Evolutionary conservation across 2,329 filamentous ascomycete species (phyloP).

Genomic region (Epichloe brachyelytri): DNA sequence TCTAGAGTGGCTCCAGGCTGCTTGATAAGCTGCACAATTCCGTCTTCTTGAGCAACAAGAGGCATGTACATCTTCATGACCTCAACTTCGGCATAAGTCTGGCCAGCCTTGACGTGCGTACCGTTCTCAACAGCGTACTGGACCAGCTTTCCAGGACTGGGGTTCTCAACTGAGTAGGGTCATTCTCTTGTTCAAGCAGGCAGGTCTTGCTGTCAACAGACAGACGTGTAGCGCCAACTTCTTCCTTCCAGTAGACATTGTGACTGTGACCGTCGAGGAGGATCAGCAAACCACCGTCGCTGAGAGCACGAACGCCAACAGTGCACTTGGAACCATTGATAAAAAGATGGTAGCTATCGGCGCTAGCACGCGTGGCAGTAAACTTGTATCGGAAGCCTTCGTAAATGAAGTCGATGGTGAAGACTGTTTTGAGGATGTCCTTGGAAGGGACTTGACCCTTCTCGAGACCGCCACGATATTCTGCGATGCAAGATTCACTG

Average conservation of each 20-base stretch:
- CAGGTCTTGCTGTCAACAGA: constrained; percentile 98
- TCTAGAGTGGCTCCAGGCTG: constrained; percentile 96
- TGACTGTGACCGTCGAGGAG: constrained; percentile 86
- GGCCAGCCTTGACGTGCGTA: constrained; percentile 79
- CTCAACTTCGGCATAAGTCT: constrained; percentile 92
- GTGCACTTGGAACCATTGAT: constrained; percentile 97
- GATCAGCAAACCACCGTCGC: constrained; percentile 85
- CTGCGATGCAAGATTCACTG: constrained; percentile 77
- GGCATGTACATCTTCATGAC: constrained; percentile 99
- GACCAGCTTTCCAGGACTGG: constrained; percentile 93
- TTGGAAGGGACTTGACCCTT: constrained; percentile 96
- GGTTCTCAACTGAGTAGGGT: constrained; percentile 89
- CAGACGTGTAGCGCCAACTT: constrained; percentile 86
- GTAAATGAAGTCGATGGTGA: constrained; percentile 97
- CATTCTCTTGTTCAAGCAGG: constrained; percentile 95
- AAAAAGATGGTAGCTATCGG: constrained; percentile 93
- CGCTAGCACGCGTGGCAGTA: constrained; percentile 82
- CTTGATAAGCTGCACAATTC: constrained; percentile 96
- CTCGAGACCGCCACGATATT: constrained; percentile 80
- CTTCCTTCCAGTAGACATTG: constrained; percentile 99
- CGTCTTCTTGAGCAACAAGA: constrained; percentile 84
- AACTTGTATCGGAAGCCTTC: constrained; percentile 96
- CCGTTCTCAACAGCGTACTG: constrained; percentile 96
- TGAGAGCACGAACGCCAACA: constrained; percentile 82
- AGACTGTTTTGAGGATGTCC: constrained; percentile 94